Conservation (phyloP, 345 rosid genomes). For the Murraya paniculata region DNA sequence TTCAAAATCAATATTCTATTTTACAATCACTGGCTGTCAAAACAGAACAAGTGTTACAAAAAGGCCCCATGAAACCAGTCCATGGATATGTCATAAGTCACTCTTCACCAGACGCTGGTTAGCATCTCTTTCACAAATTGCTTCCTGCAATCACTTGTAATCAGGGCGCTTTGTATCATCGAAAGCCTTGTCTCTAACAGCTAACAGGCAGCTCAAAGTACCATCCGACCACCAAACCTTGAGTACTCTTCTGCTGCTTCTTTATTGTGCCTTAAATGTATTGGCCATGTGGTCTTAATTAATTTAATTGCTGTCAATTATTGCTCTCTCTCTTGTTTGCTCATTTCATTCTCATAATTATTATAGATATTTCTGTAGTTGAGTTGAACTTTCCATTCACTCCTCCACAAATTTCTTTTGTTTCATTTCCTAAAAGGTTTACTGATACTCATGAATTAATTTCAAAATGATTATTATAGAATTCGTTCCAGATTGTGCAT, state of each 20-base stretch:
- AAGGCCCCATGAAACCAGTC: too few species aligned
- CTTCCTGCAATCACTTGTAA: not conserved
- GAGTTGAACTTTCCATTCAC: not conserved
- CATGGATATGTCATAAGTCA: too few species aligned
- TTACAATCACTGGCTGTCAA: too few species aligned
- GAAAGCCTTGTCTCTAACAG: not conserved
- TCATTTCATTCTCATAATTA: not conserved
- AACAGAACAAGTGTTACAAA: too few species aligned
- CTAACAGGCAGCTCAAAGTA: not conserved
- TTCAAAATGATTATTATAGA: not conserved
- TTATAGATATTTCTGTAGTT: not conserved
- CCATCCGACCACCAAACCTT: constrained; percentile 15
- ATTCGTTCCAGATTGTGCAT: not conserved
- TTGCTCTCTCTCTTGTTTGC: not conserved
- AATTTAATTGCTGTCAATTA: not conserved
- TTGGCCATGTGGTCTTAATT: constrained; percentile 4
- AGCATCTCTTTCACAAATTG: not conserved
- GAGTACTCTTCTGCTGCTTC: not conserved
- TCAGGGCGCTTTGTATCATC: not conserved
- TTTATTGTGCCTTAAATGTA: not conserved
- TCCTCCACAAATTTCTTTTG: not conserved
- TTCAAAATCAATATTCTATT: too few species aligned
- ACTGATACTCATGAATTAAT: not conserved
- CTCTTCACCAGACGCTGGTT: too few species aligned
- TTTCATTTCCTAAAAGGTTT: too few species aligned